Evolutionary conservation across 495 filamentous ascomycete species (phyloP).

Genomic region (Beverwykella pulmonaria): DNA sequence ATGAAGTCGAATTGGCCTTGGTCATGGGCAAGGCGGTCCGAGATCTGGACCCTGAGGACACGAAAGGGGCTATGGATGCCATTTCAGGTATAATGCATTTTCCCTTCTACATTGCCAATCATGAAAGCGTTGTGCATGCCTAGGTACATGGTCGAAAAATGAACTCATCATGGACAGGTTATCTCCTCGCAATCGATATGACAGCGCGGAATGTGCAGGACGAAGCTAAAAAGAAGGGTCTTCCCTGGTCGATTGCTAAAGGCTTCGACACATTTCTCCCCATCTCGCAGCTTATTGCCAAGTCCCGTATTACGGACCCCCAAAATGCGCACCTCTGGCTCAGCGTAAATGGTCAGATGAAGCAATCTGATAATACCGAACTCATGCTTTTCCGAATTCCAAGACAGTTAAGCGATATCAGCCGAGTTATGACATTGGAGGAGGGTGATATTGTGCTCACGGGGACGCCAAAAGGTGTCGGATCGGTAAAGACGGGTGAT

Average conservation of each 20-base stretch:
- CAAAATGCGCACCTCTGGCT: conserved; percentile 85
- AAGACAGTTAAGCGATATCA: conserved; percentile 84
- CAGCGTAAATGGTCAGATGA: conserved; percentile 70
- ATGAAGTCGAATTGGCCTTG: conserved; percentile 91
- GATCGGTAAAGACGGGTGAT: conserved; percentile 81
- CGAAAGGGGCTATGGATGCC: conserved; percentile 58
- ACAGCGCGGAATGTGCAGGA: conserved; percentile 91
- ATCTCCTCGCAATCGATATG: conserved; percentile 89
- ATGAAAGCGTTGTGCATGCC: not conserved
- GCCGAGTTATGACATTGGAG: conserved; percentile 90
- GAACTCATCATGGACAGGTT: conserved; percentile 55
- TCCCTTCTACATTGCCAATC: not conserved
- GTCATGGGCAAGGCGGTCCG: conserved; percentile 77
- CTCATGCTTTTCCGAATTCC: conserved; percentile 93
- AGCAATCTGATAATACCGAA: conserved; percentile 81
- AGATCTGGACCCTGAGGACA: conserved; percentile 69
- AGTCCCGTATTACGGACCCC: conserved; percentile 78
- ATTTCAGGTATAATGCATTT: conserved; percentile 51
- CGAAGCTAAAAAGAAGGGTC: conserved; percentile 91
- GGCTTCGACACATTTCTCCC: conserved; percentile 97
- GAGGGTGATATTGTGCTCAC: conserved; percentile 90
- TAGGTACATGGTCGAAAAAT: not conserved
- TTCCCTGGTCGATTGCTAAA: conserved; percentile 96
- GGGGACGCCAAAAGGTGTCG: conserved; percentile 96
- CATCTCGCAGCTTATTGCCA: conserved; percentile 74